Percentiles rank a stretch among this genome's conserved stretches.
Conservation (phyloP, 164 flowering plant species). For the Aristolochia fimbriata region DNA sequence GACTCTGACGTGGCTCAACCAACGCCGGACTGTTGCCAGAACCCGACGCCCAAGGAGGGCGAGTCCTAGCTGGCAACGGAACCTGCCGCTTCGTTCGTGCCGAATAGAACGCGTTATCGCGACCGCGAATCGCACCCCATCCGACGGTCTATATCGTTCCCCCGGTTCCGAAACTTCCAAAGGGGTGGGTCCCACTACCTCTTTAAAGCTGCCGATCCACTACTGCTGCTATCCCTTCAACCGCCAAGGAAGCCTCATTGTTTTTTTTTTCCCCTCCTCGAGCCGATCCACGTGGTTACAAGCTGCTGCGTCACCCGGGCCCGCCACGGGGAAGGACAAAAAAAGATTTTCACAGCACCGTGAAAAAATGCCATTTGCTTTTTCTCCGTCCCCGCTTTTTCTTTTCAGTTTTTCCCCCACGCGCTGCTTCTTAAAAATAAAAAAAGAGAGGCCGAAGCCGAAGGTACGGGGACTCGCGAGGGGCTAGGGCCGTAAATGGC, state of each 20-base stretch:
- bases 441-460: too few relatives aligned
- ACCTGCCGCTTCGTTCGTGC: background rate
- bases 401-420: too few relatives aligned
- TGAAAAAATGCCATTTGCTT: too few relatives aligned
- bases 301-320: too few relatives aligned
- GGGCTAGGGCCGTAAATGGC: background rate
- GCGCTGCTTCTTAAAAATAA: too few relatives aligned
- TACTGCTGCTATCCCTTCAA: conserved; percentile 18
- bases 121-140: background rate
- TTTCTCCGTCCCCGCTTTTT: too few relatives aligned
- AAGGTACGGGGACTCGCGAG: too few relatives aligned
- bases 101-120: background rate
- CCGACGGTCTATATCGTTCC: background rate
- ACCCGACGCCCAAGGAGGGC: conserved; percentile 9
- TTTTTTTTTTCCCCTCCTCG: conserved; percentile 27
- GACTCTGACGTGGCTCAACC: too few relatives aligned
- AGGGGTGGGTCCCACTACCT: conserved; percentile 34
- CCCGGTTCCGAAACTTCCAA: conserved; percentile 54
- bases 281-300: conserved; percentile 17
- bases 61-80: background rate
- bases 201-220: conserved; percentile 19
- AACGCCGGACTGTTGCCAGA: too few relatives aligned
- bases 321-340: too few relatives aligned
- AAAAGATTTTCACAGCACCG: too few relatives aligned
- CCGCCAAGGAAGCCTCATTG: too few relatives aligned